Evolutionary conservation across 2,329 filamentous ascomycete species (phyloP), one percentile per base, ranked within the genome.

Genomic region (Phialophora tarda): DNA sequence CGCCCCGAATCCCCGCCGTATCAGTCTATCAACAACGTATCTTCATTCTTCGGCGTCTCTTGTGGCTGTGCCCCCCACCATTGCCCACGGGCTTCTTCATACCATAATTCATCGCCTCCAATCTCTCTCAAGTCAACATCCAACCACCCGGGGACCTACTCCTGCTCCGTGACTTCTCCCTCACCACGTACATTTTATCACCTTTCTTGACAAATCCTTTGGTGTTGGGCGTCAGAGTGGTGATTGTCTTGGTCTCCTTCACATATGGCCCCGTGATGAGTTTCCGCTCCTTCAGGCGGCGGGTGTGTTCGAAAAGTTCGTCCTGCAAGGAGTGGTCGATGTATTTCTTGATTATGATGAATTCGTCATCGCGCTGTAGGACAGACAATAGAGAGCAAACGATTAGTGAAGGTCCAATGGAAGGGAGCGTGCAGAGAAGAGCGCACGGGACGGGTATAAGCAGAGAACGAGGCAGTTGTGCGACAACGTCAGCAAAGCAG

Each of bases 241-340:
- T 73, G 47, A 71, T 63, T 5, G 69, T 72, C 48, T 72, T 70
- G 8, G 67, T 69, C 32, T 70, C 70, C 58, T 72, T 73, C 28
- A 65, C 55, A 41, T 71, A 71, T 2, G 69, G 69, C 5, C 67
- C 66, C 11, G 71, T 71, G 38, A 72, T 70, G 17, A 72, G 56
- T 63, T 74, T 78, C 55, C 80, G 71, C 63, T 81, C 79, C 26
- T 78, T 80, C 53, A 75, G 70, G 57, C 82, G 83, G 68, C 83
- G 83, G 2, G 90, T 92, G 78, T 93, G 89, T 51, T 86, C 84
- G 84, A 91, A 93, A 57, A 92, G 84, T 64, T 87, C 81, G 65
- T 91, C 85, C 73, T 92, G 90, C 75, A 92, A 86, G 68, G 86
- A 85, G 71, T 92, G 88, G 3, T 86, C 85, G 59, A 93, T 87